These are phyloP conservation scores for Haplosporangium sp. DNA, from an alignment of 371 early-diverging fungal genomes.

Conservation along the genomic window DNA sequence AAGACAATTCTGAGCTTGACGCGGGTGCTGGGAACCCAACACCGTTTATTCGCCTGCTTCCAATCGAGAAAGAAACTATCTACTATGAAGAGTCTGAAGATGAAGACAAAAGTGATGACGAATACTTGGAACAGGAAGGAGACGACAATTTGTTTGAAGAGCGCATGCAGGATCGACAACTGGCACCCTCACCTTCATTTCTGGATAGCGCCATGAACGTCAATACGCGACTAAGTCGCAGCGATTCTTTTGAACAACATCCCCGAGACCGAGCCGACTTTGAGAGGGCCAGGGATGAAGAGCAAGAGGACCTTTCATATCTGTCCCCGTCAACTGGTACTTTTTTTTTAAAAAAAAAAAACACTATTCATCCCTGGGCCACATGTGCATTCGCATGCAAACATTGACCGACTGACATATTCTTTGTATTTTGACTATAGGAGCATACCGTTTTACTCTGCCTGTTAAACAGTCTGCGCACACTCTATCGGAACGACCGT, in stretches of 20 bases:
- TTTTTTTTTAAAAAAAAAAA: not conserved
- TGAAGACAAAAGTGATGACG: constrained; percentile 15
- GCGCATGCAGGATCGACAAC: not conserved
- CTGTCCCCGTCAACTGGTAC: constrained; percentile 33
- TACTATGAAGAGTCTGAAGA: constrained; percentile 34
- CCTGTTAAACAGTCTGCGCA: not conserved
- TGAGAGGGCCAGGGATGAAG: constrained; percentile 22
- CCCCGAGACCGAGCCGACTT: constrained; percentile 19
- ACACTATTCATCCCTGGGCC: not conserved
- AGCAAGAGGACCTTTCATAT: constrained; percentile 30
- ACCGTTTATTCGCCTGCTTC: constrained; percentile 37
- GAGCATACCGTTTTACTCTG: no score
- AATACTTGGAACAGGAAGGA: not conserved
- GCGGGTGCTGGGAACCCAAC: constrained; percentile 4
- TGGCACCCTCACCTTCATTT: constrained; percentile 19
- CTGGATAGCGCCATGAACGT: constrained; percentile 13
- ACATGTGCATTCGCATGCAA: no score
- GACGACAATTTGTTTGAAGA: constrained; percentile 1
- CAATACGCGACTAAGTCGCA: constrained; percentile 18
- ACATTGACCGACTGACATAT: not conserved
- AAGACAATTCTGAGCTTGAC: not conserved
- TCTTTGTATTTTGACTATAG: no score
- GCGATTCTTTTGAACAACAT: constrained; percentile 16
- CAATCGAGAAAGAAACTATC: constrained; percentile 26
- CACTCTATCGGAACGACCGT: not conserved